Evolutionary conservation across 164 flowering plant genomes (phyloP), one percentile per base, ranked within the genome.

Genomic region (Macadamia tetraphylla): DNA sequence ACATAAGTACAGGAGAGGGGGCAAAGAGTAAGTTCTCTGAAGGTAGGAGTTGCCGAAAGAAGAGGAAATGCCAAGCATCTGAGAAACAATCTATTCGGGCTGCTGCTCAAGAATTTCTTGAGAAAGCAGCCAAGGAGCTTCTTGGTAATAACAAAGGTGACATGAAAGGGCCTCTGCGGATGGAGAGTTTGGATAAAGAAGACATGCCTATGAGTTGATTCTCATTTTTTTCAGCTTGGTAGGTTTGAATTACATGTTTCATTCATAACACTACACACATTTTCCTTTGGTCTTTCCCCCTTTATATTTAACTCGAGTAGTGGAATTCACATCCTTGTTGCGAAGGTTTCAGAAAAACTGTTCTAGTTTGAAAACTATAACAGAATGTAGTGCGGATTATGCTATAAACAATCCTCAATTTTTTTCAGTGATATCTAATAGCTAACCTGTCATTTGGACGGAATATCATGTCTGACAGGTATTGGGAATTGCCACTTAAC

Each of bases 71-170:
- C 78, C 85, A 71, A 32, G 80, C 87, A 11, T 64, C 82, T 63
- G 90, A 81, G 60, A 86, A 76, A 64, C 79, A 76, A 67, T 86
- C 93, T 66, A 91, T 88, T 68, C 85, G 76, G 65, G 71, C 82
- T 66, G 91, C 94, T 59, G 91, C 97, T 5, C 80, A 88, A 67
- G 98, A 89, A 65, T 95, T 95, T 81, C 94, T 95, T 57, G 89
- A 88, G 68, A 92, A 95, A 81, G 98, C 99, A 30, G 75, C 86
- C 8, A 82, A 75, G 53, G 98, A 95, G 76, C 86, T 95, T 75
- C 84, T 90, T 44, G 91, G 94, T 76, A 80, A 79, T 69, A 77
- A 73, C 58, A 64, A 64, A 29, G 79, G 78, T 74, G 84, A 85
- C 74, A 32, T 83, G 44, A 85, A 85, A 77, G 99, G 99, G 63